A percentile compares a stretch with the other conserved stretches of the same genome.
phyloP scores from a whole-genome alignment of 257 asterid genomes.

The Cruciata laevipes region DNA sequence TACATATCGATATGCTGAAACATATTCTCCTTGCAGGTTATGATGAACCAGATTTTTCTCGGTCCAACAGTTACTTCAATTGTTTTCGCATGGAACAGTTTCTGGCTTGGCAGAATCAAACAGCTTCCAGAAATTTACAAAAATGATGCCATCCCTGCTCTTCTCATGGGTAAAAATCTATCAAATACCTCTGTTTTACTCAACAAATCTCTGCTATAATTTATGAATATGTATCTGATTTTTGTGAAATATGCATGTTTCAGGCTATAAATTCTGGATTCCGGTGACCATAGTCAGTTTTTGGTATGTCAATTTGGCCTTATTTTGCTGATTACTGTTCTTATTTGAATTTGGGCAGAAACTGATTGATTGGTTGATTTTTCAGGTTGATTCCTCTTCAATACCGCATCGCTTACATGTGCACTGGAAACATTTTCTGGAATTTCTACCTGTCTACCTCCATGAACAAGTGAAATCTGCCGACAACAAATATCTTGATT shows the following conservation, averaged over 20 bases:
- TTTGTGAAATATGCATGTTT: constrained; percentile 9
- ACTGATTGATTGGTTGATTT: background rate
- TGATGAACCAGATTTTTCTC: constrained; percentile 64
- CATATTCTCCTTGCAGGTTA: constrained; percentile 40
- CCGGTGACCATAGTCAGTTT: constrained; percentile 88
- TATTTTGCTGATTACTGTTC: too few species aligned
- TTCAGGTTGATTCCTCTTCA: constrained; percentile 83
- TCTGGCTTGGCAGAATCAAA: constrained; percentile 79
- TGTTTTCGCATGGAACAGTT: constrained; percentile 81
- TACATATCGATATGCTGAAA: background rate
- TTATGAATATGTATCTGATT: background rate
- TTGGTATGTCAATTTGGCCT: constrained; percentile 42
- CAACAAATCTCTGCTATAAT: background rate
- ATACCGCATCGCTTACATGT: constrained; percentile 92
- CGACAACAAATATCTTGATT: constrained; percentile 1
- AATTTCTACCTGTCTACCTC: constrained; percentile 75
- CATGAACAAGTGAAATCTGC: constrained; percentile 50
- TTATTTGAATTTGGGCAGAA: background rate
- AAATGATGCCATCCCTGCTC: constrained; percentile 84
- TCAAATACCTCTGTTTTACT: background rate
- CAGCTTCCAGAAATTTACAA: constrained; percentile 82
- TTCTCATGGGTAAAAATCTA: constrained; percentile 44
- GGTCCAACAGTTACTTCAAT: constrained; percentile 78
- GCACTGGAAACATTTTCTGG: constrained; percentile 86
- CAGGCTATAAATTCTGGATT: constrained; percentile 98